These are phyloP conservation scores for Recurvomyces mirabilis DNA, from an alignment of 495 filamentous ascomycete genomes.

Conservation along the genomic window DNA sequence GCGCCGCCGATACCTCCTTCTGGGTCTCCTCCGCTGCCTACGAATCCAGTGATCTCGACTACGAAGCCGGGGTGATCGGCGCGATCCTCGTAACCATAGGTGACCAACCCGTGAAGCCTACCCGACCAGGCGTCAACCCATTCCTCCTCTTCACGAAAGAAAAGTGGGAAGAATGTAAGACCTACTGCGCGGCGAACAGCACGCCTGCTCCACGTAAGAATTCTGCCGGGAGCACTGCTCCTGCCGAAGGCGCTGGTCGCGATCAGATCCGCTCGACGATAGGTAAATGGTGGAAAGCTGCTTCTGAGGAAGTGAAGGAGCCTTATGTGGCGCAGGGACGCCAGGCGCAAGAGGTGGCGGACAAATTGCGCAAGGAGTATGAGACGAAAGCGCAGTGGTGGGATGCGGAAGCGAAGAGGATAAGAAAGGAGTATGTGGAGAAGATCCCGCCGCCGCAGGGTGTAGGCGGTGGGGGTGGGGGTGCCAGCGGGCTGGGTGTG, in stretches of 20 bases:
- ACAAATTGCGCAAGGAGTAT: conserved; percentile 46
- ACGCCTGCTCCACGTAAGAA: too few species aligned
- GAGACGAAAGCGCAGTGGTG: conserved; percentile 50
- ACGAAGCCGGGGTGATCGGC: conserved; percentile 62
- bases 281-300: conserved; percentile 81
- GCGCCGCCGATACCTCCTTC: conserved; percentile 10
- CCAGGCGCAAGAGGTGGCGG: conserved; percentile 51
- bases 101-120: conserved; percentile 56
- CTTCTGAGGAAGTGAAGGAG: conserved; percentile 50
- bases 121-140: conserved; percentile 54
- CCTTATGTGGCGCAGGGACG: conserved; percentile 67
- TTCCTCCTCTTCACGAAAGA: conserved; percentile 64
- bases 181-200: conserved; percentile 45
- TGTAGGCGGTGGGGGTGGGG: neutral
- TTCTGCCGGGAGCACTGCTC: too few species aligned
- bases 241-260: conserved; percentile 52
- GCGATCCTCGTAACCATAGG: conserved; percentile 61
- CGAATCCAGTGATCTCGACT: conserved; percentile 37
- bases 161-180: conserved; percentile 63
- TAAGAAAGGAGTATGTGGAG: conserved; percentile 50
- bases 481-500: conserved; percentile 2
- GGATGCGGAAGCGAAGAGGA: conserved; percentile 51
- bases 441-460: conserved; percentile 9
- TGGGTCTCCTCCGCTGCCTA: conserved; percentile 11
- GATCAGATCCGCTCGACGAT: conserved; percentile 73